Percentiles rank a stretch among this genome's conserved stretches.
Conservation (phyloP, 805 yeast genomes). For the Sugiyamaella marilandica region DNA sequence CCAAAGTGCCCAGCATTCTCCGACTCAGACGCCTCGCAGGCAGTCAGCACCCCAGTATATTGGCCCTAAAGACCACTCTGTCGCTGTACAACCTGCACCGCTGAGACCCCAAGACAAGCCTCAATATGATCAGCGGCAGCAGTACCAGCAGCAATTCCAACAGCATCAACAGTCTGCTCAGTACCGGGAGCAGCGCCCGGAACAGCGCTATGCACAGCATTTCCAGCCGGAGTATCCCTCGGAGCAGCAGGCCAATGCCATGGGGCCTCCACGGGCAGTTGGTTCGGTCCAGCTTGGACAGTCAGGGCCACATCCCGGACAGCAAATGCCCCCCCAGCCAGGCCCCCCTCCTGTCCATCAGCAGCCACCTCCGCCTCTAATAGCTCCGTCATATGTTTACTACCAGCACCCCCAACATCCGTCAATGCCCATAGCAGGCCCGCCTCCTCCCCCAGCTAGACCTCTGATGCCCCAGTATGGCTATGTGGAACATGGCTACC, state of each 20-base stretch:
- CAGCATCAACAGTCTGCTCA: background rate
- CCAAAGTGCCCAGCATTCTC: background rate
- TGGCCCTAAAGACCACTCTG: too few species aligned
- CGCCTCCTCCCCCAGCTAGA: slow-evolving; percentile 6
- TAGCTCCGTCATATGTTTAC: background rate
- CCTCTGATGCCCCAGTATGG: background rate
- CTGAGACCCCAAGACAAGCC: too few species aligned
- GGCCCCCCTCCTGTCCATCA: slow-evolving; percentile 64
- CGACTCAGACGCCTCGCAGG: background rate
- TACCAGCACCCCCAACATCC: background rate
- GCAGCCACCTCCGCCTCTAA: slow-evolving; percentile 19
- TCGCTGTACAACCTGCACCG: too few species aligned
- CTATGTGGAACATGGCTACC: background rate
- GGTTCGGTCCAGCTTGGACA: slow-evolving; percentile 38
- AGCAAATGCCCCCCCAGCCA: slow-evolving; percentile 53
- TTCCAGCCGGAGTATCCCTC: background rate
- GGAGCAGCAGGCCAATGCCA: background rate
- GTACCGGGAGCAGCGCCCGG: background rate
- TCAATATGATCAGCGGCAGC: background rate
- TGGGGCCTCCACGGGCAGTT: slow-evolving; percentile 25
- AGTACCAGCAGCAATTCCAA: background rate
- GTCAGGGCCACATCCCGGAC: slow-evolving; percentile 22
- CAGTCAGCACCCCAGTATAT: too few species aligned
- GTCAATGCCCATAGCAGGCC: background rate
- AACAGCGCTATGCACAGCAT: background rate